These are phyloP conservation scores for Mycena citricolor DNA, from an alignment of 1,284 basidiomycete species.

Conservation along the genomic window DNA sequence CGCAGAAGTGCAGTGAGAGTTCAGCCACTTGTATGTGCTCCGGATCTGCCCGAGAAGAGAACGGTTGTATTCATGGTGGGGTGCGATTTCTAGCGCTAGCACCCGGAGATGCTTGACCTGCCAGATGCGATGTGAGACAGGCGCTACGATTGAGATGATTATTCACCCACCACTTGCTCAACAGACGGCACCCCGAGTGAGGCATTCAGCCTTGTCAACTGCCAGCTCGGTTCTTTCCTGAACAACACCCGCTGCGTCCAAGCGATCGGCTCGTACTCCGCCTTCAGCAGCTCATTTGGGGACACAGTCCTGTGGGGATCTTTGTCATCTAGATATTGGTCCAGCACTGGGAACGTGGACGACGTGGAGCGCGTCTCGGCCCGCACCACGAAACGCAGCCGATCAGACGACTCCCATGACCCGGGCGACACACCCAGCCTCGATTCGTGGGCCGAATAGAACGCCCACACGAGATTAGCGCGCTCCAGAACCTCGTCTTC, in stretches of 20 bases:
- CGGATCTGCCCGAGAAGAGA: conserved; percentile 33
- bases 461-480: conserved; percentile 12
- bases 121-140: neutral
- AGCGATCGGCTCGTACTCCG: conserved; percentile 37
- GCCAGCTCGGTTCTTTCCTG: conserved; percentile 28
- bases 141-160: neutral
- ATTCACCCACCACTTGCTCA: conserved; percentile 40
- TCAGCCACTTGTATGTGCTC: conserved; percentile 41
- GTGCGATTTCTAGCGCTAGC: conserved; percentile 30
- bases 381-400: conserved; percentile 15
- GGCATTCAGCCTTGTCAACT: conserved; percentile 34
- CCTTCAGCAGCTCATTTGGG: conserved; percentile 37
- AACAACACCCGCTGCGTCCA: conserved; percentile 46
- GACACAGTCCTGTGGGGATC: too few relatives aligned
- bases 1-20: conserved; percentile 27
- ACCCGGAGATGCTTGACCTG: conserved; percentile 40
- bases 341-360: too few relatives aligned
- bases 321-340: too few relatives aligned
- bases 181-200: conserved; percentile 39
- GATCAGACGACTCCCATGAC: too few relatives aligned
- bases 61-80: conserved; percentile 26
- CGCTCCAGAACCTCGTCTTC: conserved; percentile 9
- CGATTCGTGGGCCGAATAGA: too few relatives aligned
- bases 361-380: conserved; percentile 5
- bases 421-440: too few relatives aligned